A percentile compares a stretch with the other conserved stretches of the same genome.
phyloP scores from a whole-genome alignment of 495 filamentous ascomycete genomes.

The Penicillium angulare region DNA sequence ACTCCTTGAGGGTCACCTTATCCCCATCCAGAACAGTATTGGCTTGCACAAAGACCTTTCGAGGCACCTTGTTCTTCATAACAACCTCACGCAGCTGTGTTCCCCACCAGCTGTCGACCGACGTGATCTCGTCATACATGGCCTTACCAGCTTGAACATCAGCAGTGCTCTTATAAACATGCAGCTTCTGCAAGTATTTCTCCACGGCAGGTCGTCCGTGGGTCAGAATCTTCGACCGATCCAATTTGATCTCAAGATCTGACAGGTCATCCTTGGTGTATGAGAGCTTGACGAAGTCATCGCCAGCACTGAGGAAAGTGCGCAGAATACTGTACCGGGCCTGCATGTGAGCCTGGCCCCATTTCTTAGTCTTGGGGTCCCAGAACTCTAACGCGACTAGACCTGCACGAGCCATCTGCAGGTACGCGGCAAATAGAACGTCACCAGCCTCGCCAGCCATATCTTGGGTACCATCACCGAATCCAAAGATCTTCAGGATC shows the following conservation, averaged over 20 bases:
- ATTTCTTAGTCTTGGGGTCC: constrained; percentile 82
- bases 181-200: constrained; percentile 84
- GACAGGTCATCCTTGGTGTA: constrained; percentile 72
- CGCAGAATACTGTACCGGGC: constrained; percentile 88
- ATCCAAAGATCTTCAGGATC: constrained; percentile 88
- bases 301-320: constrained; percentile 81
- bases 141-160: constrained; percentile 72
- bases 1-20: constrained; percentile 78
- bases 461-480: constrained; percentile 69
- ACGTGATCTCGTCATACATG: constrained; percentile 80
- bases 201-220: constrained; percentile 74
- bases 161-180: constrained; percentile 89
- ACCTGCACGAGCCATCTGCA: constrained; percentile 90
- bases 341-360: constrained; percentile 95
- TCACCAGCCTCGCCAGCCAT: constrained; percentile 77
- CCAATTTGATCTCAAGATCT: constrained; percentile 76
- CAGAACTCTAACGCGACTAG: constrained; percentile 82
- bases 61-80: constrained; percentile 79
- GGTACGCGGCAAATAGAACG: constrained; percentile 80
- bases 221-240: constrained; percentile 77
- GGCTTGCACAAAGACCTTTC: constrained; percentile 95
- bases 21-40: constrained; percentile 79
- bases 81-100: constrained; percentile 75
- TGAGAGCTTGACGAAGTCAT: constrained; percentile 77
- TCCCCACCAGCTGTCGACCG: constrained; percentile 77